phyloP scores from a whole-genome alignment of 306 rosid genomes.

The Hylodesmum podocarpum region DNA sequence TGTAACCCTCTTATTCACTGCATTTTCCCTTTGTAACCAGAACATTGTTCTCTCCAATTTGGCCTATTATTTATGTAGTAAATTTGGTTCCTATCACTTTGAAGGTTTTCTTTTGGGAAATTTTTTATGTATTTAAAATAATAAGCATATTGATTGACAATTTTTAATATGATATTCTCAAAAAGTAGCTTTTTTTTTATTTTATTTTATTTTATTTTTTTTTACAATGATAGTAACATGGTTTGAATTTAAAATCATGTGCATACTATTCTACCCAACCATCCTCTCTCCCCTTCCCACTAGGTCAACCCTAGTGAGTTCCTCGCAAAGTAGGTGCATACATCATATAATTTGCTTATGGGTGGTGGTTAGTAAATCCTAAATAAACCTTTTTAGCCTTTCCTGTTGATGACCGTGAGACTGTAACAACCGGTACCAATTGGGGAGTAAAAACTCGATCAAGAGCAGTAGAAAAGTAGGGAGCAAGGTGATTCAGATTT shows the following conservation, averaged over 20 bases:
- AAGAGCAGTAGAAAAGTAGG: too few relatives aligned
- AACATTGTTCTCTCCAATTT: neutral
- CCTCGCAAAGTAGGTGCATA: neutral
- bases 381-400: neutral
- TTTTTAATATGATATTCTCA: constrained; percentile 16
- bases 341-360: constrained; percentile 11
- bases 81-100: neutral
- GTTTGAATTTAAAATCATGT: too few relatives aligned
- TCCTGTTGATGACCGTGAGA: constrained; percentile 10
- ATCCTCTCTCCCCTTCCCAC: too few relatives aligned
- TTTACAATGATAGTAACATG: too few relatives aligned
- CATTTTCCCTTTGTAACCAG: neutral
- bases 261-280: too few relatives aligned
- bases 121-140: constrained; percentile 15
- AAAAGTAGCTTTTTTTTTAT: too few relatives aligned
- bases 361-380: neutral
- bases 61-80: neutral
- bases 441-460: too few relatives aligned
- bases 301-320: too few relatives aligned
- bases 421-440: too few relatives aligned
- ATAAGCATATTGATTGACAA: constrained; percentile 2
- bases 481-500: too few relatives aligned
- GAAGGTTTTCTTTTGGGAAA: neutral
- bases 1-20: neutral
- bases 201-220: too few relatives aligned